Evolutionary conservation across 495 filamentous ascomycete genomes (phyloP), one percentile per base, ranked within the genome.

Genomic region (Alectoria sarmentosa): DNA sequence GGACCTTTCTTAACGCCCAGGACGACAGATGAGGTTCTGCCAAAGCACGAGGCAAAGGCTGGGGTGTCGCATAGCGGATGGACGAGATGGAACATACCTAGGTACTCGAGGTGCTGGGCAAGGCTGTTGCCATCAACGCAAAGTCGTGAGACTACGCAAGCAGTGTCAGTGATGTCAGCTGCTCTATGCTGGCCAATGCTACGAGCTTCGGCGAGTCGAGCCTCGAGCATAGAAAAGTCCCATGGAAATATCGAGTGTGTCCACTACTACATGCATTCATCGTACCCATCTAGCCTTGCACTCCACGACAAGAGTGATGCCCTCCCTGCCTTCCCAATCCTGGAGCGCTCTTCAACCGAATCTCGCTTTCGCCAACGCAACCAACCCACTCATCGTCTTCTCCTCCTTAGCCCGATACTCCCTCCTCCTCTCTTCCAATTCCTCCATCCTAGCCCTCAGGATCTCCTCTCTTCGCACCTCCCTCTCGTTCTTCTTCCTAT

Each of bases 401-500:
- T 67, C 70, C 58, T 72, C 70, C 56, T 68, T 72, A 46, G 64
- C 70, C 61, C 54, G 67, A 42, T 72, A 72, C 21, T 46, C 61
- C 54, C 64, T 61, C 46, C 69, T 60, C 41, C 66, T 70, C 58
- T 72, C 65, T 41, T 72, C 70, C 57, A 68, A 62, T 37, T 72
- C 70, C 63, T 64, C 70, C 21, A 58, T 64, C 41, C 70, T 66
- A 21, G 68, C 68, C 56, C 66, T 66, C 34, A 72, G 9, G 19
- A 68, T 61, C 54, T 72, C 70, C 30, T 72, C 70, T 49, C 64
- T 68, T 44, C 70, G 57, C 32, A 72, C 34, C 49, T 72, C 70
- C 41, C 70, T 38, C 19, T 72, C 70, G 61, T 67, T 70, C 64
- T 66, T 72, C 66, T 70, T 72, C 58, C 68, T 66, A 36, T 72